Evolutionary conservation across 805 yeast genomes (phyloP).

Genomic region (Pichia paraexigua): DNA sequence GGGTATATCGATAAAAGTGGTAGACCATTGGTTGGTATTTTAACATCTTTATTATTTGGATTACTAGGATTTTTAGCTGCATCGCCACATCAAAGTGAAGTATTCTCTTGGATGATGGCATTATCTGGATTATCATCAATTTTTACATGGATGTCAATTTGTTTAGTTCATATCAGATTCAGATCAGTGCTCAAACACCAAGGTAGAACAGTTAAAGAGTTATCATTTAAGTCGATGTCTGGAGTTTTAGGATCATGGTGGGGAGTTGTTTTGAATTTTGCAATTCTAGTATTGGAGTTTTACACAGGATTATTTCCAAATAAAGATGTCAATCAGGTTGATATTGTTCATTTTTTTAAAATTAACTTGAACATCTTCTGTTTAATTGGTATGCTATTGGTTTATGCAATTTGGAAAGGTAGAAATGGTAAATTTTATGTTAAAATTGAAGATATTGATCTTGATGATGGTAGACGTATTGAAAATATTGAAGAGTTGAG

Average conservation of each 20-base stretch:
- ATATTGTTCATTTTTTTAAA: slow-evolving; percentile 49
- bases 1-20: slow-evolving; percentile 64
- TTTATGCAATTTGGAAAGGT: slow-evolving; percentile 26
- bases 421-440: slow-evolving; percentile 38
- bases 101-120: slow-evolving; percentile 64
- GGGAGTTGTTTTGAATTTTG: slow-evolving; percentile 45
- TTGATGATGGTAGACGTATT: slow-evolving; percentile 51
- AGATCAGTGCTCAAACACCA: slow-evolving; percentile 53
- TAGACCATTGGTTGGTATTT: slow-evolving; percentile 60
- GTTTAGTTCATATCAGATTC: slow-evolving; percentile 55
- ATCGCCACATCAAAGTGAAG: slow-evolving; percentile 40
- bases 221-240: slow-evolving; percentile 51
- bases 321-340: slow-evolving; percentile 33
- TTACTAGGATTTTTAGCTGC: slow-evolving; percentile 53
- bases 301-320: slow-evolving; percentile 68
- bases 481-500: slow-evolving; percentile 42
- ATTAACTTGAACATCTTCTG: slow-evolving; percentile 54
- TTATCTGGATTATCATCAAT: slow-evolving; percentile 64
- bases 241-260: slow-evolving; percentile 58
- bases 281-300: slow-evolving; percentile 62
- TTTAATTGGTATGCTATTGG: slow-evolving; percentile 37
- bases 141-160: slow-evolving; percentile 64
- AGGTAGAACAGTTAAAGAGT: slow-evolving; percentile 54
- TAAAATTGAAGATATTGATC: slow-evolving; percentile 40
- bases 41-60: slow-evolving; percentile 41